phyloP scores from a whole-genome alignment of 2,329 filamentous ascomycete species.

The Cladobotryum mycophilum region DNA sequence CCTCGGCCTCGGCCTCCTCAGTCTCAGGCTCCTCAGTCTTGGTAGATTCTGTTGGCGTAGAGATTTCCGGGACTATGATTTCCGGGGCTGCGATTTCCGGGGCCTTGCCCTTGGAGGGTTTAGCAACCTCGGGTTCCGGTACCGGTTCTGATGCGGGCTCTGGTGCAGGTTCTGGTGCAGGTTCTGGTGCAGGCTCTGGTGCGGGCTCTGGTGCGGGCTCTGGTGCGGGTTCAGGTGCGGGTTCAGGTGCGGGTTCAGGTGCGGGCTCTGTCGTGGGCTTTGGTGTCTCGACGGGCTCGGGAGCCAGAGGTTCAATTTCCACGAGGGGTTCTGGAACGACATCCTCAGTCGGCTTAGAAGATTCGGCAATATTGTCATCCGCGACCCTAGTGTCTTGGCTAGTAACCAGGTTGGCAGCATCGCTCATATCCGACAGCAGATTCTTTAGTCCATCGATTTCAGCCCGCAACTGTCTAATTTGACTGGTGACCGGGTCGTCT shows the following conservation, averaged over 20 bases:
- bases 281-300: no score
- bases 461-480: conserved; percentile 52
- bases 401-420: conserved; percentile 16
- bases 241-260: background rate
- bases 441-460: conserved; percentile 54
- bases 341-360: conserved; percentile 1
- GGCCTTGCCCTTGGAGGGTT: background rate
- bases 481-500: conserved; percentile 67
- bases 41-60: background rate
- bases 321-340: background rate
- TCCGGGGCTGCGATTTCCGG: background rate
- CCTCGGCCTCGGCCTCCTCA: conserved; percentile 4
- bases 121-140: no score
- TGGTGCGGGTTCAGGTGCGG: background rate
- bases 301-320: no score
- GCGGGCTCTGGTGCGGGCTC: background rate
- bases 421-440: conserved; percentile 33
- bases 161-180: no score
- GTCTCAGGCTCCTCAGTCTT: background rate
- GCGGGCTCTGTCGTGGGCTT: background rate
- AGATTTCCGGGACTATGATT: background rate
- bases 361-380: background rate
- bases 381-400: conserved; percentile 8
- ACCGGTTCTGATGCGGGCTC: no score
- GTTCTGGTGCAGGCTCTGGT: background rate